Base-by-base conservation (phyloP, 768 basidiomycete genomes). In the Panellus pusillus region DNA sequence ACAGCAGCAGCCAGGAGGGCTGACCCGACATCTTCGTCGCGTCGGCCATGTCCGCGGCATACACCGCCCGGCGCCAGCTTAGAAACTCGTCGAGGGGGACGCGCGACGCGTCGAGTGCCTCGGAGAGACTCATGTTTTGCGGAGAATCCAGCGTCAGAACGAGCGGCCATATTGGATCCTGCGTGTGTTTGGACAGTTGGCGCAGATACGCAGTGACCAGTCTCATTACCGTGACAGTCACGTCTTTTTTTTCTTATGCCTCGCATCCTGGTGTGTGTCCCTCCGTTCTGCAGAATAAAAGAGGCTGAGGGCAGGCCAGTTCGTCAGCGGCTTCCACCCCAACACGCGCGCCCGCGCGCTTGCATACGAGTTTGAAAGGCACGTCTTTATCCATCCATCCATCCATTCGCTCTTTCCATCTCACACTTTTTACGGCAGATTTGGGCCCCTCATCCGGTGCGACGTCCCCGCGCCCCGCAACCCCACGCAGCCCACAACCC, bases 351-450 rank as follows among this genome's bases (percentile, higher is more conserved):
- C 92, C 9, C 79, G 86, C 48, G 91, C 92, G 63, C 79, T 94
- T 2, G 92, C 92, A 2, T 89, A 74, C 62, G 91, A 93, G 68
- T 93, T 94, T 62, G 92, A 94, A 78, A 80, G 86, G 91, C 91
- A 54, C 42, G 75, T 68, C 50, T 43, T 45, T 31, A 31, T 52
- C 44, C 39, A 50, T 41, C 28, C 35, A 19, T 46, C 44, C 40
- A 37, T 50, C 44, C 38, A 49, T 40, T 29, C 32, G 18, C 15
- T 44, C 46, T 3, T 24, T 24, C 24, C 24, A 31, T 27, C 27
- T 28, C 2, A 3, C 18, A n/a, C n/a, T 31, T 31, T 19, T 19
- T 31, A 19, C 28, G 18, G 13, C 66, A 93, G 91, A 51, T 93
- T 78, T 61, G 91, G 91, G 15, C 87, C 86, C 50, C 78, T 94